A percentile compares a stretch with the other conserved stretches of the same genome.
These are phyloP conservation scores for Populus alba DNA, from an alignment of 345 rosid species.

Conservation along the genomic window DNA sequence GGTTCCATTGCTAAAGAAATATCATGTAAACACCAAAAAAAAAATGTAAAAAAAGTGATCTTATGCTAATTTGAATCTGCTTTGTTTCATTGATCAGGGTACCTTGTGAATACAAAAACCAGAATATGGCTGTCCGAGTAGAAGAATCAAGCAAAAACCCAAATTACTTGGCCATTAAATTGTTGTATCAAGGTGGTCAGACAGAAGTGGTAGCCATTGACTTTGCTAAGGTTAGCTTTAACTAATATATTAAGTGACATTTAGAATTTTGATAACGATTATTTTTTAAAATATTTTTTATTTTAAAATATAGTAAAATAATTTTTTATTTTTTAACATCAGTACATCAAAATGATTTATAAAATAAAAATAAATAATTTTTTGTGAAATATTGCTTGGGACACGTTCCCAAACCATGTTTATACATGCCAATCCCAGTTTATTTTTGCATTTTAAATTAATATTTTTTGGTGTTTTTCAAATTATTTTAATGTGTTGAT, in stretches of 20 bases:
- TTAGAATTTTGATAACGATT: too few species aligned
- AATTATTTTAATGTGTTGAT: too few species aligned
- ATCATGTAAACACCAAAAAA: too few species aligned
- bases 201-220: constrained; percentile 80
- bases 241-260: neutral
- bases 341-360: fast-evolving
- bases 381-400: too few species aligned
- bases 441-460: too few species aligned
- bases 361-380: too few species aligned
- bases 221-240: constrained; percentile 50
- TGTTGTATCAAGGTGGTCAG: constrained; percentile 90
- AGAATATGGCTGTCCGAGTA: constrained; percentile 72
- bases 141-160: constrained; percentile 89
- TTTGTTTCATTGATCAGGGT: constrained; percentile 44
- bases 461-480: too few species aligned
- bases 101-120: constrained; percentile 65
- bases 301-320: too few species aligned
- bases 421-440: neutral
- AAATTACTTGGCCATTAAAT: constrained; percentile 61
- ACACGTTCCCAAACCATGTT: fast-evolving
- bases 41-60: neutral
- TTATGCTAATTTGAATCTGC: neutral
- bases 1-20: neutral
- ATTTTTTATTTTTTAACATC: too few species aligned
- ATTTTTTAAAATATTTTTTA: too few species aligned